phyloP scores from a whole-genome alignment of 768 basidiomycete species.

The Pisolithus albus region DNA sequence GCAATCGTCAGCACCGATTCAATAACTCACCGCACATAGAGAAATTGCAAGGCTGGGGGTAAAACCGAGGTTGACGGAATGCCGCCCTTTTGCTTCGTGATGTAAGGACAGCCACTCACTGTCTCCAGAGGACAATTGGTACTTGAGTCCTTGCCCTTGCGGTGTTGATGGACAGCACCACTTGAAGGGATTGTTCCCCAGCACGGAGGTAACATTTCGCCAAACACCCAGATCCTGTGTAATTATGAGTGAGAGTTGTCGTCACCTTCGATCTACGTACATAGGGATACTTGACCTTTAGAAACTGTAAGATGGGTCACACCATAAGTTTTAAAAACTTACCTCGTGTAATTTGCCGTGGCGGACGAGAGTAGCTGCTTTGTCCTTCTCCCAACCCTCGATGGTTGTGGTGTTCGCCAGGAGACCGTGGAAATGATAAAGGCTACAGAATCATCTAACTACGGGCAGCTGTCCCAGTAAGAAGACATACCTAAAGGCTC shows the following conservation, averaged over 20 bases:
- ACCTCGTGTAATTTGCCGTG: constrained; percentile 83
- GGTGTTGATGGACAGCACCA: constrained; percentile 80
- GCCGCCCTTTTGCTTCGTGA: constrained; percentile 2
- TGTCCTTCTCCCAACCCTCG: constrained; percentile 98
- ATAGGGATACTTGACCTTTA: constrained; percentile 87
- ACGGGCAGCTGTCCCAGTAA: neutral
- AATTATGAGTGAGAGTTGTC: constrained; percentile 7
- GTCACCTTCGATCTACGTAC: constrained; percentile 35
- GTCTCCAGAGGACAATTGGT: constrained; percentile 58
- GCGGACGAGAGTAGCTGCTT: constrained; percentile 76
- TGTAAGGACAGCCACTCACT: constrained; percentile 58
- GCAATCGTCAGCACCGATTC: neutral
- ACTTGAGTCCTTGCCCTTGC: constrained; percentile 71
- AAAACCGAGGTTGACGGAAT: neutral
- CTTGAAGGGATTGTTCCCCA: constrained; percentile 65
- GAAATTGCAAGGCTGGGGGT: constrained; percentile 4
- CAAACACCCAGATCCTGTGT: constrained; percentile 69
- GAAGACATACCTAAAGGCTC: constrained; percentile 69
- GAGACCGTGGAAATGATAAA: constrained; percentile 83
- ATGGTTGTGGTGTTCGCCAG: constrained; percentile 87
- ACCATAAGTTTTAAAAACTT: constrained; percentile 3
- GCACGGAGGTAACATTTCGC: constrained; percentile 67
- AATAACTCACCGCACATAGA: neutral
- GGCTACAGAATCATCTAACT: constrained; percentile 34
- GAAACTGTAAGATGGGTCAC: constrained; percentile 1